Evolutionary conservation across 768 basidiomycete genomes (phyloP).

Genomic region (Kwoniella pini): DNA sequence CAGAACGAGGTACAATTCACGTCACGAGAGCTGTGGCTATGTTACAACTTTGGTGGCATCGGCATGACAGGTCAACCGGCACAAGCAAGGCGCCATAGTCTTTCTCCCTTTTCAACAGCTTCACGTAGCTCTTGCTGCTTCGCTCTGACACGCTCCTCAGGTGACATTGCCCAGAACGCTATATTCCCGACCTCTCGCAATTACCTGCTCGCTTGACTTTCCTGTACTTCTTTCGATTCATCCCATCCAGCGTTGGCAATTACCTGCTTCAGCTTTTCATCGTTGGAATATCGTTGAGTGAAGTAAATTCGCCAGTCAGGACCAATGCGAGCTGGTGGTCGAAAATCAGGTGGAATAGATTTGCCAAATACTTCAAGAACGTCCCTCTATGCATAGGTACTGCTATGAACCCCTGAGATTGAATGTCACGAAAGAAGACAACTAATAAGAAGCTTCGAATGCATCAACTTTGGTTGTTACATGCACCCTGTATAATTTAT

Average conservation of each 20-base stretch:
- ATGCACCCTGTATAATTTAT: conserved; percentile 8
- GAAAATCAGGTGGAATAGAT: background rate
- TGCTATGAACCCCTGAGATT: too few relatives aligned
- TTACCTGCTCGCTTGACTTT: too few relatives aligned
- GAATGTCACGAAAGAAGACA: too few relatives aligned
- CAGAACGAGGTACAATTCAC: too few relatives aligned
- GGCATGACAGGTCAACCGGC: too few relatives aligned
- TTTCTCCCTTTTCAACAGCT: too few relatives aligned
- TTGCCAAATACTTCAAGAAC: background rate
- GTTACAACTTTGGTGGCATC: too few relatives aligned
- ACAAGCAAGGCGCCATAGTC: too few relatives aligned
- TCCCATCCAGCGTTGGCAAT: background rate
- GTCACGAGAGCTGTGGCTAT: too few relatives aligned
- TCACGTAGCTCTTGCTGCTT: too few relatives aligned
- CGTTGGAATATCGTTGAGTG: background rate
- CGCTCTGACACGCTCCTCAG: too few relatives aligned
- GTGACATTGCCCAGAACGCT: background rate
- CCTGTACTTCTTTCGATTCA: background rate
- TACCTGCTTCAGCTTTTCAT: background rate
- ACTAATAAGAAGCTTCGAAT: background rate
- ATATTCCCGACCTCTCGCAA: background rate
- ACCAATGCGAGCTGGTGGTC: background rate
- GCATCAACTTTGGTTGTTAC: conserved; percentile 15
- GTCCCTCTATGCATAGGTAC: too few relatives aligned
- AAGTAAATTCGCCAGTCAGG: background rate